Evolutionary conservation across 2,329 filamentous ascomycete species (phyloP).

Genomic region (Fusarium cyanostomum): DNA sequence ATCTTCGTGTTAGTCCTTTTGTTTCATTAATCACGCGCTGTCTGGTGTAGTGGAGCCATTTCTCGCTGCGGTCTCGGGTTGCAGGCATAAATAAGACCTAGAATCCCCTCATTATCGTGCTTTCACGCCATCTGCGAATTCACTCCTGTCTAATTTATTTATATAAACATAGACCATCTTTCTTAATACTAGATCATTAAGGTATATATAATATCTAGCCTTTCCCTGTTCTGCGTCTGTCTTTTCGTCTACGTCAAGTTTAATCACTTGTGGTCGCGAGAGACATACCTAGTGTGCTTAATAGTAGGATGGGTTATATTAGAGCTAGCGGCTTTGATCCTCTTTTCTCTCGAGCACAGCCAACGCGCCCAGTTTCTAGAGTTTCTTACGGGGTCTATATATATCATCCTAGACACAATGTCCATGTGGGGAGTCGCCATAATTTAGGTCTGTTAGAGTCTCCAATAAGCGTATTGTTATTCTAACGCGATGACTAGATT

Average conservation of each 20-base stretch:
- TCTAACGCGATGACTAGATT: neutral
- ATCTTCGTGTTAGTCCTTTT: constrained; percentile 18
- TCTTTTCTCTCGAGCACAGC: neutral
- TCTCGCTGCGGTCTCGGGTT: neutral
- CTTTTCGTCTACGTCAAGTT: neutral
- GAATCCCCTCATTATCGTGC: constrained; percentile 2
- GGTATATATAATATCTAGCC: neutral
- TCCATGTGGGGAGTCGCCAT: constrained; percentile 3
- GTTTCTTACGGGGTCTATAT: neutral
- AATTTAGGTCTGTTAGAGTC: neutral
- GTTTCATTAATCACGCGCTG: constrained; percentile 18
- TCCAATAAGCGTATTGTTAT: neutral
- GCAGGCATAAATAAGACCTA: constrained; percentile 12
- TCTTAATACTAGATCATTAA: neutral
- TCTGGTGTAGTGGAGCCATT: constrained; percentile 9
- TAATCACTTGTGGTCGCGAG: neutral
- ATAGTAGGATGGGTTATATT: neutral
- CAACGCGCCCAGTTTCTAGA: neutral
- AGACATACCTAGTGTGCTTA: neutral
- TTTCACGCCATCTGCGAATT: neutral
- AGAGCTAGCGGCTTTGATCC: neutral
- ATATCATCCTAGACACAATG: neutral
- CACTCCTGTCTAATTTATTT: neutral
- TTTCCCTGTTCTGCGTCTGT: neutral
- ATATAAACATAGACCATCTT: neutral